These are phyloP conservation scores for Colletotrichum horii DNA, from an alignment of 2,329 filamentous ascomycete genomes.

Conservation along the genomic window DNA sequence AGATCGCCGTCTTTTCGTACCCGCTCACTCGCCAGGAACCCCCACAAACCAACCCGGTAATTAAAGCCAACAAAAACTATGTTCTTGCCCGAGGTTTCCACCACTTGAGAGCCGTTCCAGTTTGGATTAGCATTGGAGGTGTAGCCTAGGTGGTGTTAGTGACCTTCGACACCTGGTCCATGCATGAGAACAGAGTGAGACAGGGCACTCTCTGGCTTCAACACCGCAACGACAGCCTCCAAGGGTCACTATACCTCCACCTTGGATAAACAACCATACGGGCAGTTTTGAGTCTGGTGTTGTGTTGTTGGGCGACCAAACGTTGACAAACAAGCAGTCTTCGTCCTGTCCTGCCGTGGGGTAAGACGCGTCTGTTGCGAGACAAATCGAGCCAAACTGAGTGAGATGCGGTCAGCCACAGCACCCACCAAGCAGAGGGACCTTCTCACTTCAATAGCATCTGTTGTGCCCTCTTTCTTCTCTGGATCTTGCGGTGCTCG, in stretches of 20 bases:
- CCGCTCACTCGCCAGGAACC: constrained; percentile 64
- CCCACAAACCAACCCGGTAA: constrained; percentile 67
- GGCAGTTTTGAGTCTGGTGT: constrained; percentile 61
- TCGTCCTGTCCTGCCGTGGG: constrained; percentile 45
- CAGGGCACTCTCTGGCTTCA: not conserved
- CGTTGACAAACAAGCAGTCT: constrained; percentile 73
- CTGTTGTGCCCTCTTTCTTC: constrained; percentile 34
- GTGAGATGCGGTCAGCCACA: constrained; percentile 25
- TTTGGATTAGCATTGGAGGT: constrained; percentile 52
- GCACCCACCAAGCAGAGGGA: not conserved
- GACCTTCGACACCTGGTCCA: not conserved
- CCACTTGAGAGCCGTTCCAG: constrained; percentile 54
- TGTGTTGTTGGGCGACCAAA: constrained; percentile 65
- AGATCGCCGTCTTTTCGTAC: constrained; percentile 60
- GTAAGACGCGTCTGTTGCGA: constrained; percentile 39
- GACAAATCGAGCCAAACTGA: constrained; percentile 52
- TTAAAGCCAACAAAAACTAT: constrained; percentile 66
- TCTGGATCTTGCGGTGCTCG: constrained; percentile 51
- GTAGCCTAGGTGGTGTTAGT: constrained; percentile 40
- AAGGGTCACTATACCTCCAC: constrained; percentile 38
- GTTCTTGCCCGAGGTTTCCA: constrained; percentile 46
- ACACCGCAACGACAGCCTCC: not conserved
- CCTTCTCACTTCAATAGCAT: constrained; percentile 37
- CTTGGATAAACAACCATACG: constrained; percentile 66
- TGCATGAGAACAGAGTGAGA: not conserved